Evolutionary conservation across 2,329 filamentous ascomycete genomes (phyloP), one percentile per base, ranked within the genome.

Genomic region (Ceratocystis ficicola): DNA sequence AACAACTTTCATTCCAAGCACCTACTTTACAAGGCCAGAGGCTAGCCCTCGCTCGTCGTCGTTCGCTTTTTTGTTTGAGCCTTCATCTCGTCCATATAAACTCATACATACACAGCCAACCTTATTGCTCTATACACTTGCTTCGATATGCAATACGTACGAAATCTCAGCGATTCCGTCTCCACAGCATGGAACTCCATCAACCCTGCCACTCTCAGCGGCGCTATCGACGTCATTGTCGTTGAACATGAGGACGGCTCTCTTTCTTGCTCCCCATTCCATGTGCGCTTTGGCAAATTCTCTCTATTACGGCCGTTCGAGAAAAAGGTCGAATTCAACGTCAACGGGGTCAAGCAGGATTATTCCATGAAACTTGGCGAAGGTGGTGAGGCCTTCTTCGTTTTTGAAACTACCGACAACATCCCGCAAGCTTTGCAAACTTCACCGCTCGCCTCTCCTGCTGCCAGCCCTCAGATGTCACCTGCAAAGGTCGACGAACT

Each of bases 101-200:
- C 41, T 41, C 25, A 32, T 62, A 20, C 32, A 52, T 28, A 44
- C 44, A 41, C n/a, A 66, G 25, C n/a, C 64, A 36, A 41, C 6
- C 36, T 59, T 62, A 32, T 61, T 48, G 48, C 30, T 15, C 17
- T 44, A 12, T 15, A 20, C 48, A 12, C 12, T 22, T 20, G 28
- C n/a, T 30, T 12, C 73, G 80, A 75, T 69, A 97, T 97, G 94
- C 92, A 97, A 81, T 97, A 97, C 88, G 92, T 97, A 71, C 85
- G 94, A 71, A 95, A 92, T 73, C 84, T 97, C 72, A 94, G 90
- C 76, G 92, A 92, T 75, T 95, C 91, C 64, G 93, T 99, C 72
- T 95, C 92, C 71, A 96, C 94, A 78, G 93, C 94, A 76, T 99
- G 94, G 94, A 99, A 99, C 77, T 96, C 92, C 30, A 95, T 99